These are phyloP conservation scores for Stachybotrys chlorohalonatus DNA, from an alignment of 2,329 filamentous ascomycete genomes.

Conservation along the genomic window DNA sequence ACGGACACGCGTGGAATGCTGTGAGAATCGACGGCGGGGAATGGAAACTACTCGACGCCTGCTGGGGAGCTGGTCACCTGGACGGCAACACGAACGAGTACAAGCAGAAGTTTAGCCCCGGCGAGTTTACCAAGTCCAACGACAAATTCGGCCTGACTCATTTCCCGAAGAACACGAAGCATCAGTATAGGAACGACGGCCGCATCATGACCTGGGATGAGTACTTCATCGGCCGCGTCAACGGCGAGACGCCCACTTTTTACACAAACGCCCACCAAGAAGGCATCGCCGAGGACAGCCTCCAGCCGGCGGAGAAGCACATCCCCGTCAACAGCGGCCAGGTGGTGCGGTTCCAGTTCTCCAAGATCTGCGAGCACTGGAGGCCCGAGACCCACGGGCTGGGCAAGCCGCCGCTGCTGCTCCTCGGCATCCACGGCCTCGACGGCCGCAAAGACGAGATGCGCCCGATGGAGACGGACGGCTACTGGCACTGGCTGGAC, in stretches of 20 bases:
- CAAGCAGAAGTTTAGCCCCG: constrained; percentile 57
- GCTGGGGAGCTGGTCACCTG: constrained; percentile 82
- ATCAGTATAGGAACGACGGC: constrained; percentile 72
- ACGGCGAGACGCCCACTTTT: constrained; percentile 37
- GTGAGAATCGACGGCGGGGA: constrained; percentile 76
- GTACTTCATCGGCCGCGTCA: constrained; percentile 58
- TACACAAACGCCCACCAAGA: constrained; percentile 37
- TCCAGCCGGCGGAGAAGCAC: constrained; percentile 42
- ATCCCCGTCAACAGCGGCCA: constrained; percentile 51
- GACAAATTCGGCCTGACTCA: constrained; percentile 75
- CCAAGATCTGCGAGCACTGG: constrained; percentile 76
- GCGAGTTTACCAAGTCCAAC: constrained; percentile 54
- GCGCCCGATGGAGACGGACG: constrained; percentile 67
- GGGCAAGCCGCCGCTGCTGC: constrained; percentile 58
- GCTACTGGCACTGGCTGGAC: constrained; percentile 75
- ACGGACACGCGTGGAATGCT: constrained; percentile 85
- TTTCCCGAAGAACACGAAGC: constrained; percentile 58
- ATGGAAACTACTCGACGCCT: constrained; percentile 88
- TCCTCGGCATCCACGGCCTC: constrained; percentile 56
- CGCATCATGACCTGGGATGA: constrained; percentile 66
- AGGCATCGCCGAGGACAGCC: constrained; percentile 45
- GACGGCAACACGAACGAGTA: constrained; percentile 45
- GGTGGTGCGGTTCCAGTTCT: constrained; percentile 69
- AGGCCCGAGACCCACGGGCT: constrained; percentile 57
- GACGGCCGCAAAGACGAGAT: constrained; percentile 61